phyloP scores from a whole-genome alignment of 345 rosid species.

The Populus pruinosa region DNA sequence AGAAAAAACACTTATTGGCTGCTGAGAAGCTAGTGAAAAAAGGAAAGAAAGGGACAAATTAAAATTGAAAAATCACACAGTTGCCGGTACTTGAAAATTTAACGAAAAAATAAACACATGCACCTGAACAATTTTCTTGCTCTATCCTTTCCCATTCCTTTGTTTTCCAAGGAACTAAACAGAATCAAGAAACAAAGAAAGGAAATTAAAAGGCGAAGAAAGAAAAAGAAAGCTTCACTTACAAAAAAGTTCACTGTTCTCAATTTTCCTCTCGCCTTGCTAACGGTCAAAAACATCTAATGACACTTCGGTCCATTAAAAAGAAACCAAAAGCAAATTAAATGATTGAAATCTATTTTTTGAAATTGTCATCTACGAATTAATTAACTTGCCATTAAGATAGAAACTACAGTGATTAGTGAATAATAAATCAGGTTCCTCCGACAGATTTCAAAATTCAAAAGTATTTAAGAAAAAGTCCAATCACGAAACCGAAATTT shows the following conservation, averaged over 20 bases:
- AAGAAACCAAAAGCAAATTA: neutral
- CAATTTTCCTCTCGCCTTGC: neutral
- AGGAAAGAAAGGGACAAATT: neutral
- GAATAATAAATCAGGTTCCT: neutral
- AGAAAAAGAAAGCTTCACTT: neutral
- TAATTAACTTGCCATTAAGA: constrained; percentile 38
- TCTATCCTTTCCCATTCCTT: constrained; percentile 2
- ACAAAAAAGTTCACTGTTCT: constrained; percentile 6
- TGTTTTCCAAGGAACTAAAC: constrained; percentile 32
- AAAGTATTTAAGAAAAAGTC: constrained; percentile 20
- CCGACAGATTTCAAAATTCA: neutral
- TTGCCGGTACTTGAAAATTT: neutral
- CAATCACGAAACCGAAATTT: constrained; percentile 26
- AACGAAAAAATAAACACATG: neutral
- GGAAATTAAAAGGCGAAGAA: neutral
- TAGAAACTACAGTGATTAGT: constrained; percentile 3
- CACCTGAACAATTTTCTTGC: neutral
- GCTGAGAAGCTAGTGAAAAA: constrained; percentile 1
- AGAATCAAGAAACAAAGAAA: constrained; percentile 16
- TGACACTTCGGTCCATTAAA: constrained; percentile 10
- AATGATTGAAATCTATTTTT: neutral
- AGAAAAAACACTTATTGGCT: constrained; percentile 7
- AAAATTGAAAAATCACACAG: neutral
- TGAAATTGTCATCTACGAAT: constrained; percentile 1
- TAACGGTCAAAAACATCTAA: constrained; percentile 28